Conservation (phyloP, 2,329 filamentous ascomycete species). For the Verticillium nonalfalfae region DNA sequence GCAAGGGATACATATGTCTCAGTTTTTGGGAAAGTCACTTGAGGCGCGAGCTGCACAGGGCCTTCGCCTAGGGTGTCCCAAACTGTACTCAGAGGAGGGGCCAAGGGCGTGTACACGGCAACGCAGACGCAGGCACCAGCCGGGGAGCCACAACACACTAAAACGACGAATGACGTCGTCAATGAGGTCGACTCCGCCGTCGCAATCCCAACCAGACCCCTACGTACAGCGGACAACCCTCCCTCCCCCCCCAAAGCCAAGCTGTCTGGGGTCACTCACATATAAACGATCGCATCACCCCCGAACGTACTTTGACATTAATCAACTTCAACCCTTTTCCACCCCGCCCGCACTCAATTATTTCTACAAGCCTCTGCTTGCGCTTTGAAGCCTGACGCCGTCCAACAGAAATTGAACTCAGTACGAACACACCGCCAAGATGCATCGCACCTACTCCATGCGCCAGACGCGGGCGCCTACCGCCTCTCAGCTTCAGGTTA, state of each 20-base stretch:
- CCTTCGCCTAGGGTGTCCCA: too few relatives aligned
- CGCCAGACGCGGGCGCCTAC: constrained; percentile 94
- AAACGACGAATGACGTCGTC: constrained; percentile 11
- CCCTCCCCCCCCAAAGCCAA: not conserved
- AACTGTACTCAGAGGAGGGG: not conserved
- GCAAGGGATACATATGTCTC: not conserved
- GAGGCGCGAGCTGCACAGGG: not conserved
- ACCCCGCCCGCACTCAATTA: not conserved
- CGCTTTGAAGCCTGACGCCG: not conserved
- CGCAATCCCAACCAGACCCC: constrained; percentile 7
- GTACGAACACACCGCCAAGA: constrained; percentile 29
- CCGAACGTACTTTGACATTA: not conserved
- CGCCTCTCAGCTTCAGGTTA: constrained; percentile 66
- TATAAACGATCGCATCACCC: constrained; percentile 4
- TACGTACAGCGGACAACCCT: not conserved
- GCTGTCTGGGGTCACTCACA: not conserved
- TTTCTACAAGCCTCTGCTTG: not conserved
- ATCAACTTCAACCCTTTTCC: not conserved
- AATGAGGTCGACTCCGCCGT: constrained; percentile 3
- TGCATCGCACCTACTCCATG: constrained; percentile 99
- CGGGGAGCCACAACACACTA: constrained; percentile 7
- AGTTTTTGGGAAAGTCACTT: not conserved
- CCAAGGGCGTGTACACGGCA: not conserved
- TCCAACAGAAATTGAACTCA: constrained; percentile 5
- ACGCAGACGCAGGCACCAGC: constrained; percentile 1